Conservation (phyloP, 371 early-diverging fungal genomes). For the Syncephalastrum racemosum region DNA sequence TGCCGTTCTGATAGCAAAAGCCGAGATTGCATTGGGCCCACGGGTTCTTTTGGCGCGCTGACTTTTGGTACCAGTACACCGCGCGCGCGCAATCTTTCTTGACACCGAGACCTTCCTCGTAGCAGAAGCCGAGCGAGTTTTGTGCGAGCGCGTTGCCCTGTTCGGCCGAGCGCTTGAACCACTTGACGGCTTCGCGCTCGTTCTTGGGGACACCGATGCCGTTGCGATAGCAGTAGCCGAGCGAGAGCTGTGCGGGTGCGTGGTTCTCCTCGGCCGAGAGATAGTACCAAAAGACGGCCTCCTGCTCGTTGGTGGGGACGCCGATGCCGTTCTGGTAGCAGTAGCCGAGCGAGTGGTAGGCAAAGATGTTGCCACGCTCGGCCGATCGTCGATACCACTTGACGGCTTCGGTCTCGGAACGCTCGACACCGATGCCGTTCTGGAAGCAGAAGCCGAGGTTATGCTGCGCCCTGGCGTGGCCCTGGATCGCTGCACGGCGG, state of each 20-base stretch:
- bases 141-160: constrained; percentile 78
- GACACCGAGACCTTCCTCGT: constrained; percentile 74
- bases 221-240: constrained; percentile 85
- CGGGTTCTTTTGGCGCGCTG: constrained; percentile 75
- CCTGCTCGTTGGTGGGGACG: constrained; percentile 58
- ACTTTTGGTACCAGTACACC: constrained; percentile 71
- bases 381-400: constrained; percentile 75
- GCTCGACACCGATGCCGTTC: constrained; percentile 73
- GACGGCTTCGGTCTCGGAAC: constrained; percentile 65
- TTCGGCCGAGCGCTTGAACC: constrained; percentile 66
- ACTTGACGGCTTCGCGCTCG: constrained; percentile 64
- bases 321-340: constrained; percentile 92
- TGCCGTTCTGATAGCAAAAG: constrained; percentile 81
- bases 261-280: constrained; percentile 61
- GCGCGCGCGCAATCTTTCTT: constrained; percentile 61
- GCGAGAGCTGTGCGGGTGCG: constrained; percentile 71
- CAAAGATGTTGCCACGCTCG: constrained; percentile 75
- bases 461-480: constrained; percentile 73
- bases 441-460: constrained; percentile 89
- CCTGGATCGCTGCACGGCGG: constrained; percentile 17
- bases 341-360: constrained; percentile 84
- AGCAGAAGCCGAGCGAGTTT: constrained; percentile 82
- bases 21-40: constrained; percentile 86
- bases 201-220: constrained; percentile 72
- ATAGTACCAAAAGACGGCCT: constrained; percentile 74